These are phyloP conservation scores for Lagenaria siceraria DNA, from an alignment of 306 rosid genomes.

Conservation along the genomic window DNA sequence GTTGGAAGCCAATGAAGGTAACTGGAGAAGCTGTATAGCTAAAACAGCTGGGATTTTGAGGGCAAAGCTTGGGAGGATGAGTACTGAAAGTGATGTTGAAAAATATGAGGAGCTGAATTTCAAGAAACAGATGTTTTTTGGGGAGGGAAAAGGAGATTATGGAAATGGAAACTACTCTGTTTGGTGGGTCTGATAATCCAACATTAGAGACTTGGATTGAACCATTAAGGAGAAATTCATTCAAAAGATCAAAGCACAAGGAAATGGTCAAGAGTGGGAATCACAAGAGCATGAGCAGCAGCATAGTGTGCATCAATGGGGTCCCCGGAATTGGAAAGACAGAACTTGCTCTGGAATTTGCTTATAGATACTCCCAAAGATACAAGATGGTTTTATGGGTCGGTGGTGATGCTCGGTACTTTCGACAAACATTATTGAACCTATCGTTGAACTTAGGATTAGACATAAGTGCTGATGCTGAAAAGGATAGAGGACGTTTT, in stretches of 20 bases:
- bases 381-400: conserved; percentile 88
- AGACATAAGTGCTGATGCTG: conserved; percentile 73
- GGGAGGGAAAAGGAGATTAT: conserved; percentile 74
- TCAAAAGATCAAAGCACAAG: conserved; percentile 51
- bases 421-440: conserved; percentile 66
- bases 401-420: conserved; percentile 69
- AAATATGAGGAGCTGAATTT: conserved; percentile 40
- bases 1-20: conserved; percentile 56
- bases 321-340: conserved; percentile 76
- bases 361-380: conserved; percentile 53
- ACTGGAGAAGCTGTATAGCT: conserved; percentile 48
- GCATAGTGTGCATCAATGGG: conserved; percentile 69
- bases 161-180: conserved; percentile 57
- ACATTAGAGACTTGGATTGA: conserved; percentile 58
- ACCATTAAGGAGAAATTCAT: conserved; percentile 39
- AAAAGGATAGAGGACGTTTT: conserved; percentile 57
- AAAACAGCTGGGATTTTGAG: conserved; percentile 44
- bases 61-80: conserved; percentile 65
- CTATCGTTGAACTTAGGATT: conserved; percentile 49
- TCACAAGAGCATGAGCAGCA: conserved; percentile 36
- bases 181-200: conserved; percentile 55
- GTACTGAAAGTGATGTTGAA: conserved; percentile 25
- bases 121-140: conserved; percentile 45
- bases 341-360: conserved; percentile 68
- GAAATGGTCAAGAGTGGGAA: conserved; percentile 45